phyloP scores from a whole-genome alignment of 352 stramenopile genomes.

The Pythium sukuiense region DNA sequence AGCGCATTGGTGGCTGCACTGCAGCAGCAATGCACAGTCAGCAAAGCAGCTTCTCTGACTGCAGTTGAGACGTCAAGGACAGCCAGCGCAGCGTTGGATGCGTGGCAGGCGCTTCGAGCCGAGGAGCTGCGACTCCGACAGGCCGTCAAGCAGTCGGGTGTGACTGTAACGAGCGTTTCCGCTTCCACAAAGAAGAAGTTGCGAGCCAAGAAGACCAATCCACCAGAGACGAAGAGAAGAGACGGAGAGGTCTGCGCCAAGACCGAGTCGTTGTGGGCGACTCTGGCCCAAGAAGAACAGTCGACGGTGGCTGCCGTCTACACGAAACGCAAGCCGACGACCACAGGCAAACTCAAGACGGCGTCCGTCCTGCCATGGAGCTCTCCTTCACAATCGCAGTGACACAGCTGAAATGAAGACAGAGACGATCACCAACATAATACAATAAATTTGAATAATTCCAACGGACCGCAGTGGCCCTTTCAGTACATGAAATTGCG shows the following conservation, averaged over 20 bases:
- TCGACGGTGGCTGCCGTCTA: slow-evolving; percentile 23
- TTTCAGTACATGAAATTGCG: slow-evolving; percentile 49
- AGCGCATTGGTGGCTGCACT: slow-evolving; percentile 9
- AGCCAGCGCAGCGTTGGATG: slow-evolving; percentile 9
- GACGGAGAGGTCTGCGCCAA: slow-evolving; percentile 21
- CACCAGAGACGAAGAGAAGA: not conserved
- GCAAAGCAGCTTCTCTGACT: not conserved
- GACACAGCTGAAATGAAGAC: not conserved
- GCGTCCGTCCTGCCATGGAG: not conserved
- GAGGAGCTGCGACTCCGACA: slow-evolving; percentile 46
- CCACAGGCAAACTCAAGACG: slow-evolving; percentile 11
- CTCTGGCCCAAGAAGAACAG: slow-evolving; percentile 29
- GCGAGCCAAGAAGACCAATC: not conserved
- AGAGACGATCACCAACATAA: no score
- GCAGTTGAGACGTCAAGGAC: not conserved
- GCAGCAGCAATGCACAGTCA: slow-evolving; percentile 11
- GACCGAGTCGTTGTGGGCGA: slow-evolving; percentile 33
- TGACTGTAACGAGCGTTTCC: not conserved
- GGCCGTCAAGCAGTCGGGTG: slow-evolving; percentile 14
- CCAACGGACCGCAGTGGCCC: not conserved
- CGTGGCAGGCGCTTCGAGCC: slow-evolving; percentile 55
- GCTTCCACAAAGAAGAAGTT: not conserved
- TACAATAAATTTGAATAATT: no score
- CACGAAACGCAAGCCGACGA: slow-evolving; percentile 16
- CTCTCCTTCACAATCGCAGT: not conserved